Evolutionary conservation across 805 yeast genomes (phyloP), one percentile per base, ranked within the genome.

Genomic region (Candida berthetii): DNA sequence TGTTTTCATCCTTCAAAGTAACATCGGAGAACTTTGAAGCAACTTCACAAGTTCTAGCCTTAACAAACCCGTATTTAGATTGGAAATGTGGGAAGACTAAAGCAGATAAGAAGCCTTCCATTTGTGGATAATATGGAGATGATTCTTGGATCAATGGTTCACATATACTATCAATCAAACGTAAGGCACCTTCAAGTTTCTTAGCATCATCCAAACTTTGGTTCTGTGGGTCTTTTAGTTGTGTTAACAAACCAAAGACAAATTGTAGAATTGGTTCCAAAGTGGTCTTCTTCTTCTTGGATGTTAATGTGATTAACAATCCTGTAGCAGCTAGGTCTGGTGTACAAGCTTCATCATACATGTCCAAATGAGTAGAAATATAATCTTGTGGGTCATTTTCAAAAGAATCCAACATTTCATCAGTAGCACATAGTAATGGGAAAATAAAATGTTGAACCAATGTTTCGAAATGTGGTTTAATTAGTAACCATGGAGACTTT

Each of bases 351-450:
- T 84, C 93, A 50, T 82, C 77, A 54, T 73, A 70, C 35, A 78
- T 64, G 58, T 82, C 88, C 52, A 88, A 71, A 41, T 75, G 75
- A 40, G 80, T 69, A 59, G 87, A 85, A 42, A 91, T 79, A 58
- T 87, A 93, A 57, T 89, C 96, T 42, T 78, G 83, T 3, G 96
- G 96, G 52, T 90, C 96, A 46, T 74, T 79, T 47, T 88, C 95
- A 64, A 85, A 90, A 4, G 76, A 62, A 49, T 85, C 95, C 42
- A 87, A 65, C 16, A 79, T 77, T 7, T 74, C 79, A 41, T 80
- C 81, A 7, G 74, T 70, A 2, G 93, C 85, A 48, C 89, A 77
- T 43, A 91, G 62, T 42, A 84, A 64, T 2, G 96, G 96, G 61
- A 74, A 83, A 9, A 91, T 71, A 42, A 91, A 78, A 50, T 82